Conservation (phyloP, 2,329 filamentous ascomycete genomes). For the Alternaria sp. region DNA sequence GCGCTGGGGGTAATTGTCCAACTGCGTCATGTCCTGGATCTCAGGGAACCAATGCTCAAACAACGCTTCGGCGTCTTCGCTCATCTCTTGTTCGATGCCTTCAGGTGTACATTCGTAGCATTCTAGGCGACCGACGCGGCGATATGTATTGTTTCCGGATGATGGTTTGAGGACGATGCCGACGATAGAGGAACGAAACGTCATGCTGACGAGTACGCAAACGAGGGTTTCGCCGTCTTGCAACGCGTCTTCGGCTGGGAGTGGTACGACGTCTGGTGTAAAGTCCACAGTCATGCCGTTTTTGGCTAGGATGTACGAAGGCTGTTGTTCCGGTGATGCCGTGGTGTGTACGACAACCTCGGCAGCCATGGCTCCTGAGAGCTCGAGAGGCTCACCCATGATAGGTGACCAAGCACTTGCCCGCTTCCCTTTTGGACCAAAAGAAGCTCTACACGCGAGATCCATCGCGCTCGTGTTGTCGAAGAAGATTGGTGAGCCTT, state of each 20-base stretch:
- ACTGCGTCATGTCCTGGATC: conserved; percentile 47
- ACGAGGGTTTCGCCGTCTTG: conserved; percentile 42
- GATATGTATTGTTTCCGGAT: conserved; percentile 33
- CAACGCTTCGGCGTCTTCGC: conserved; percentile 47
- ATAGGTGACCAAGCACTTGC: conserved; percentile 42
- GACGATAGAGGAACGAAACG: conserved; percentile 47
- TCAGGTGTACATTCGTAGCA: conserved; percentile 47
- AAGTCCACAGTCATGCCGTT: conserved; percentile 46
- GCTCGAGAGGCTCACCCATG: conserved; percentile 38
- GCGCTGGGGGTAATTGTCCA: conserved; percentile 43
- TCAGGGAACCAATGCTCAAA: conserved; percentile 50
- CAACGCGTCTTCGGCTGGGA: conserved; percentile 38
- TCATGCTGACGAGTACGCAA: conserved; percentile 49
- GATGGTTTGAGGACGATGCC: conserved; percentile 43
- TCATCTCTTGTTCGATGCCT: conserved; percentile 39
- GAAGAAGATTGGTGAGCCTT: conserved; percentile 48
- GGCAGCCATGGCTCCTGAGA: conserved; percentile 47
- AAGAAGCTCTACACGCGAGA: conserved; percentile 43
- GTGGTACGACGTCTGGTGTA: conserved; percentile 41
- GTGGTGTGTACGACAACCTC: conserved; percentile 39
- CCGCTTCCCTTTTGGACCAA: conserved; percentile 34
- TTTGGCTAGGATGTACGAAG: conserved; percentile 35
- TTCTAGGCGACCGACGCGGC: conserved; percentile 47
- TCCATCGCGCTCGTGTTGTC: conserved; percentile 50
- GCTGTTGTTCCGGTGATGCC: conserved; percentile 8